Conservation (phyloP, 2,329 filamentous ascomycete species). For the Colletotrichum godetiae region DNA sequence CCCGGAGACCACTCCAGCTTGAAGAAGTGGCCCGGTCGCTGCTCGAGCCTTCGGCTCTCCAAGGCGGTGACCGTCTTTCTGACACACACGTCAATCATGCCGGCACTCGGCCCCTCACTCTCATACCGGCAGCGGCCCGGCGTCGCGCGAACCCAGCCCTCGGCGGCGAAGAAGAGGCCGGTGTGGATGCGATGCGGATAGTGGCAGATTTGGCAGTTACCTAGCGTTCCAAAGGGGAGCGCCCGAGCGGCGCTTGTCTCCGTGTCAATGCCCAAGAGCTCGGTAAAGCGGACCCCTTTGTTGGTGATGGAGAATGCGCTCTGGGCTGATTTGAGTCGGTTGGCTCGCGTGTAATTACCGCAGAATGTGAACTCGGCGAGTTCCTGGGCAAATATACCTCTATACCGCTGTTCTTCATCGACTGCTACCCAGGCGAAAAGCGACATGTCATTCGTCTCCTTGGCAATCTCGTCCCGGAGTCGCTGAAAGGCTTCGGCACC, state of each 20-base stretch:
- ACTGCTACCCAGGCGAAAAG: slow-evolving; percentile 13
- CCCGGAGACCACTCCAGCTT: no score
- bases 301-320: slow-evolving; percentile 8
- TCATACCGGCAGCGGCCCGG: no score
- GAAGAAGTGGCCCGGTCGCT: no score
- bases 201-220: neutral
- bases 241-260: neutral
- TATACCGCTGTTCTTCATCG: neutral
- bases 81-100: no score
- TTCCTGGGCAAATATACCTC: slow-evolving; percentile 8
- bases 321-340: neutral
- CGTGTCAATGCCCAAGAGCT: neutral
- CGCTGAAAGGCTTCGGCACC: slow-evolving; percentile 40
- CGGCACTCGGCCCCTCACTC: no score
- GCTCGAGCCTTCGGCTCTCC: no score
- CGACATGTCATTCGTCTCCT: slow-evolving; percentile 1
- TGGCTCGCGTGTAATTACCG: neutral
- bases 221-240: neutral
- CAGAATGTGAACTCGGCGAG: neutral
- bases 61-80: no score
- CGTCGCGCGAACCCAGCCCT: neutral
- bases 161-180: neutral
- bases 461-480: slow-evolving; percentile 29
- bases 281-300: neutral
- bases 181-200: neutral